These are phyloP conservation scores for Blastobotrys chiropterorum DNA, from an alignment of 805 yeast species.

Conservation along the genomic window DNA sequence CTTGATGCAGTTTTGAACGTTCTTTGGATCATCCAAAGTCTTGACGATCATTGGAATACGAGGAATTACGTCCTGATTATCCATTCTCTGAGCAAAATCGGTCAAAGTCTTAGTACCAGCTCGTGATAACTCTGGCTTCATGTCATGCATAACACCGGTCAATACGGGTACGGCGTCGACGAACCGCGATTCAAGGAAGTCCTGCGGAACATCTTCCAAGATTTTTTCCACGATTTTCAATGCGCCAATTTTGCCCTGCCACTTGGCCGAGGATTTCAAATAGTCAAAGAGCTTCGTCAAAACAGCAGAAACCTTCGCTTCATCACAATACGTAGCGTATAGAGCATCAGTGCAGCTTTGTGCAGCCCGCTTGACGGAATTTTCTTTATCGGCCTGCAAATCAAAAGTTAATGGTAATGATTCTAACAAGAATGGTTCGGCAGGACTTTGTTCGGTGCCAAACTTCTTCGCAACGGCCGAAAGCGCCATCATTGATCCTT, in stretches of 20 bases:
- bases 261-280: conserved; percentile 78
- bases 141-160: conserved; percentile 87
- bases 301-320: conserved; percentile 69
- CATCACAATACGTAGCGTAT: conserved; percentile 64
- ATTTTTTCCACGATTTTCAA: conserved; percentile 67
- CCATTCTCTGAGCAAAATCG: conserved; percentile 72
- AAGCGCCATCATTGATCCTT: conserved; percentile 61
- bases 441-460: conserved; percentile 57
- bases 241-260: conserved; percentile 86
- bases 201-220: conserved; percentile 74
- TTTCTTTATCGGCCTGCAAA: conserved; percentile 79
- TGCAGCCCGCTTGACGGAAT: conserved; percentile 79
- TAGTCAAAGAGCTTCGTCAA: conserved; percentile 56
- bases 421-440: conserved; percentile 65
- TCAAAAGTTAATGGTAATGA: conserved; percentile 63
- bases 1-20: conserved; percentile 84
- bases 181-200: conserved; percentile 76
- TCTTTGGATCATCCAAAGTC: conserved; percentile 84
- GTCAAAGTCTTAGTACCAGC: conserved; percentile 69
- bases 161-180: conserved; percentile 73
- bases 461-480: conserved; percentile 53
- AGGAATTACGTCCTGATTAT: conserved; percentile 85
- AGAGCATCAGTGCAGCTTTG: conserved; percentile 67
- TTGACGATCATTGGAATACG: conserved; percentile 79
- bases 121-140: conserved; percentile 91